Evolutionary conservation across 495 filamentous ascomycete species (phyloP).

Genomic region (Aspergillus sclerotiicarbonarius): DNA sequence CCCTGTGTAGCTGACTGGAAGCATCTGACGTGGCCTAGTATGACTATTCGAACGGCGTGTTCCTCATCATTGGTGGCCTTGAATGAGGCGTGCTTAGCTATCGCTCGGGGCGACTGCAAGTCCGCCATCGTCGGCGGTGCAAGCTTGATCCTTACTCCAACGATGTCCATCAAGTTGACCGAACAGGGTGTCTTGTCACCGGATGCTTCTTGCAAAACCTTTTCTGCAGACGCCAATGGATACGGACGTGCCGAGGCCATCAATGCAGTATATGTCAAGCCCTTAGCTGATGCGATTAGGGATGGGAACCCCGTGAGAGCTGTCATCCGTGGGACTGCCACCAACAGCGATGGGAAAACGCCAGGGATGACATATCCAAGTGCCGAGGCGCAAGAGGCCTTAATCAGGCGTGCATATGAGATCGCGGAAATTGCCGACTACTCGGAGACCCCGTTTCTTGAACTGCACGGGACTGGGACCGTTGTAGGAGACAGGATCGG

Average conservation of each 20-base stretch:
- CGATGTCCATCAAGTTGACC: constrained; percentile 26
- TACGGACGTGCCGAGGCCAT: constrained; percentile 60
- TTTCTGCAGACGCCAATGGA: constrained; percentile 59
- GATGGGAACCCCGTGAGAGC: constrained; percentile 40
- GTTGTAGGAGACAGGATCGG: constrained; percentile 42
- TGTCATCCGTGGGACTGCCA: constrained; percentile 31
- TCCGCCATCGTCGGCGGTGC: constrained; percentile 41
- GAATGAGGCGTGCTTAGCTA: constrained; percentile 31
- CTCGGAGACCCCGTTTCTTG: constrained; percentile 25
- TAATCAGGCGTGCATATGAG: constrained; percentile 36
- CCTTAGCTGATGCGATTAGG: constrained; percentile 24
- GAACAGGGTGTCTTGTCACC: constrained; percentile 30
- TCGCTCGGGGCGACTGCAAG: constrained; percentile 35
- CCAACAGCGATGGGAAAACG: constrained; percentile 34
- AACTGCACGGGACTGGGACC: constrained; percentile 35
- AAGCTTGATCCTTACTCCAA: constrained; percentile 42
- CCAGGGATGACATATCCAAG: constrained; percentile 27
- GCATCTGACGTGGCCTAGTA: constrained; percentile 8
- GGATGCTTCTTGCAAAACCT: constrained; percentile 50
- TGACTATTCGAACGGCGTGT: constrained; percentile 37
- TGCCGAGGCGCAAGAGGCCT: constrained; percentile 23
- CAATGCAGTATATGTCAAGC: constrained; percentile 35
- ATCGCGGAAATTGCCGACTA: constrained; percentile 27
- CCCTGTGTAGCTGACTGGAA: too few relatives aligned
- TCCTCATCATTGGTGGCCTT: constrained; percentile 33